Base-by-base conservation (phyloP, 1,284 basidiomycete species). In the Moesziomyces antarcticus region DNA sequence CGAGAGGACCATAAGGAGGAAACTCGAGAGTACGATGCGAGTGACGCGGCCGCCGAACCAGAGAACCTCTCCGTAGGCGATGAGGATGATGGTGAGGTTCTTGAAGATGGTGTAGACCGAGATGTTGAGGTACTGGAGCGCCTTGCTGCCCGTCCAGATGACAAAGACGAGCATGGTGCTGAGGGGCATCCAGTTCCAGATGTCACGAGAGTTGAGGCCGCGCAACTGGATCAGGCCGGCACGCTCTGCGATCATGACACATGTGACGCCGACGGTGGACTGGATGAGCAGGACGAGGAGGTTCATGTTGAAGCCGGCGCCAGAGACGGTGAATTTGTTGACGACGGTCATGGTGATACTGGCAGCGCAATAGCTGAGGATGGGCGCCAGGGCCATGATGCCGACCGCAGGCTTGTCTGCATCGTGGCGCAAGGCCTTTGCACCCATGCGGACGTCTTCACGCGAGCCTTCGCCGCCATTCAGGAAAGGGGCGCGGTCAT, bases 321-420 rank as follows among this genome's bases (percentile, higher is more conserved):
- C 97, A 6, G 96, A 98, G 10, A 99, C 95, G 65, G 98, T 93
- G 81, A 91, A 98, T 93, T 99, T 98, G 88, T 98, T 98, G 68
- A 97, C 90, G 49, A 99, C 89, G 0, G 97, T 99, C 97, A 99
- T 99, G 59, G 94, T 87, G 79, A 99, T 97, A 43, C 93, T 95
- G 3, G 96, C 93, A 27, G 91, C 78, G 84, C 97, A 99, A 85
- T 99, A 99, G 81, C 91, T 93, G 63, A 92, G 71, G 72, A 98
- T 92, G 33, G 95, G 90, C 10, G 91, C 87, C 37, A 91, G 90
- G 89, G 84, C 76, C 37, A 44, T 44, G 57, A 74, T 64, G 30
- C 72, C 67, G 11, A 67, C 59, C 2, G 56, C 59, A n/a, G 65
- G 65, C 57, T 62, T 69, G 14, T 74, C 72, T 11, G 50, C 46